Evolutionary conservation across 441 rosid species (phyloP).

Genomic region (Euphorbia corollata): DNA sequence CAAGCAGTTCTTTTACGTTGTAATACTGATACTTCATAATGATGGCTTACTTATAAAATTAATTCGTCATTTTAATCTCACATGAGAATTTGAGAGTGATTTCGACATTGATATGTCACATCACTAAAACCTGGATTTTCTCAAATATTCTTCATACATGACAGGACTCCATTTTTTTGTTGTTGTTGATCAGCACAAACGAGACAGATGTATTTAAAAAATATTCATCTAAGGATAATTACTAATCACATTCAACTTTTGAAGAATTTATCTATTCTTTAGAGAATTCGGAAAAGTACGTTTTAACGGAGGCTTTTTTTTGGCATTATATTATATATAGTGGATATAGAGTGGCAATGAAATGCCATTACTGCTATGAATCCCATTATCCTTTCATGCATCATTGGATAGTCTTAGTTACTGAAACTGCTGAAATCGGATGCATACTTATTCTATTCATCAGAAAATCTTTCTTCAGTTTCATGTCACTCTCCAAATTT

Average conservation of each 20-base stretch:
- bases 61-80: neutral
- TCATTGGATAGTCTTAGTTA: neutral
- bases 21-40: neutral
- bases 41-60: neutral
- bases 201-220: neutral
- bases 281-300: neutral
- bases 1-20: neutral
- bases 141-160: neutral
- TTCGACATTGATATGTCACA: neutral
- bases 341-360: neutral
- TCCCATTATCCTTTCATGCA: neutral
- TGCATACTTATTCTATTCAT: neutral
- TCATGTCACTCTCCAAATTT: neutral
- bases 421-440: neutral
- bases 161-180: neutral
- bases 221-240: neutral
- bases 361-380: neutral
- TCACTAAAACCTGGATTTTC: neutral
- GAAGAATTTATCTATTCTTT: neutral
- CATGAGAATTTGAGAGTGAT: neutral
- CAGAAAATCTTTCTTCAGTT: neutral
- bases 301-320: neutral
- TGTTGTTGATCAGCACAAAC: neutral
- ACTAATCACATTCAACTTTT: neutral
- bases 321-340: neutral